Evolutionary conservation across 2,329 filamentous ascomycete species (phyloP).

Genomic region (Fusarium sp.): DNA sequence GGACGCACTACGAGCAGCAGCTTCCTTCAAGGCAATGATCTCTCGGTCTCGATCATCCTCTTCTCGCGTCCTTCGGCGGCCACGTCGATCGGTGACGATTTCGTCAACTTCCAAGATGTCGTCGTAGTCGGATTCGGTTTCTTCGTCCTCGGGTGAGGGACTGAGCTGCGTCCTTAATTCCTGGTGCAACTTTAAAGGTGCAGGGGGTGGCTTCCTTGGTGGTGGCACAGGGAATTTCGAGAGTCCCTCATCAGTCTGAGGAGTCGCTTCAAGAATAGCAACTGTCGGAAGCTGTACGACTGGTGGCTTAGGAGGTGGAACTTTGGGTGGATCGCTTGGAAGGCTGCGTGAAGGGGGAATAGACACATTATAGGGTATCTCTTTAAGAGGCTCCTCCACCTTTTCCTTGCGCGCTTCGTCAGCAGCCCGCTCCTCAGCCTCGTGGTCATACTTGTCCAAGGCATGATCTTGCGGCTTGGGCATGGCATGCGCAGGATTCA

Average conservation of each 20-base stretch:
- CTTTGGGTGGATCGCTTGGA: constrained; percentile 61
- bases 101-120: constrained; percentile 77
- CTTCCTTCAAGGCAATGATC: constrained; percentile 70
- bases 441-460: constrained; percentile 63
- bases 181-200: constrained; percentile 74
- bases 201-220: constrained; percentile 82
- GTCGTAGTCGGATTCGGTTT: constrained; percentile 84
- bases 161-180: constrained; percentile 37
- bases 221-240: constrained; percentile 67
- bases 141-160: constrained; percentile 61
- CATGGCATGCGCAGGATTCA: constrained; percentile 68
- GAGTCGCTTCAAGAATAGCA: constrained; percentile 55
- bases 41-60: constrained; percentile 86
- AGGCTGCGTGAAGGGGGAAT: constrained; percentile 66
- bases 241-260: constrained; percentile 56
- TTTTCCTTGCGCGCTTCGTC: constrained; percentile 57
- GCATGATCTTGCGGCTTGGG: constrained; percentile 69
- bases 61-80: constrained; percentile 83
- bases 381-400: constrained; percentile 53
- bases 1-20: constrained; percentile 75
- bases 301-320: constrained; percentile 63
- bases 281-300: constrained; percentile 50
- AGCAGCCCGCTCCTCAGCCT: constrained; percentile 60
- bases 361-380: constrained; percentile 60
- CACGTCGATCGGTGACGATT: constrained; percentile 68